Evolutionary conservation across 2,329 filamentous ascomycete genomes (phyloP), one percentile per base, ranked within the genome.

Genomic region (Arthroderma uncinatum): DNA sequence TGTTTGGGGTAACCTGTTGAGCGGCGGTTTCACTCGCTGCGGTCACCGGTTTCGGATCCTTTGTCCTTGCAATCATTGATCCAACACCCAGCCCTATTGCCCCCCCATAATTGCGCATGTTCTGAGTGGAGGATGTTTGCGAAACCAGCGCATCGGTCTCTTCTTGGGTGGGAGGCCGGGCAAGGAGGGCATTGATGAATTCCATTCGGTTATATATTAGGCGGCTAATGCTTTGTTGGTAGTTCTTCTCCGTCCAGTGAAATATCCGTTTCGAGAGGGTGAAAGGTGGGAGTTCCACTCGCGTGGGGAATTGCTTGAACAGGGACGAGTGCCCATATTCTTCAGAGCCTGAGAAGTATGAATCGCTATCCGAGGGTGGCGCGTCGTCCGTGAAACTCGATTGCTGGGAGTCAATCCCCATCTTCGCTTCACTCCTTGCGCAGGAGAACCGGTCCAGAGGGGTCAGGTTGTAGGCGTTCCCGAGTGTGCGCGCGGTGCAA

Each of bases 71-170:
- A 36, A 53, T 36, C 28, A 36, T 14, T 9, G 36, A 34, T 6
- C 62, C n/a, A 63, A 8, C n/a, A 63, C 65, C 2, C 62, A 19
- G 1, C 64, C 67, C 4, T 61, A 53, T 10, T 12, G 21, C 10
- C 7, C 33, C 36, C 7, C 30, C 30, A n/a, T 36, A 36, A 19
- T 21, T 8, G 21, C 28, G 21, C 25, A 30, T 48, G 12, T 55
- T 44, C 33, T 36, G 34, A 34, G n/a, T 19, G 25, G n/a, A 44
- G 8, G 30, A 36, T 16, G 42, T 10, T 39, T 62, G 59, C n/a
- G 60, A 57, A 19, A 67, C 63, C 36, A 70, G 62, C 19, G 65
- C 65, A 59, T 72, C 70, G 21, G 71, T 48, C 55, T 73, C 70
- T 7, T 66, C 64, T 57, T 73, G 70, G 1, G 67, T 70, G 2